A percentile compares a stretch with the other conserved stretches of the same genome.
Conservation (phyloP, 2,329 filamentous ascomycete species). For the Fusarium incarnatum region DNA sequence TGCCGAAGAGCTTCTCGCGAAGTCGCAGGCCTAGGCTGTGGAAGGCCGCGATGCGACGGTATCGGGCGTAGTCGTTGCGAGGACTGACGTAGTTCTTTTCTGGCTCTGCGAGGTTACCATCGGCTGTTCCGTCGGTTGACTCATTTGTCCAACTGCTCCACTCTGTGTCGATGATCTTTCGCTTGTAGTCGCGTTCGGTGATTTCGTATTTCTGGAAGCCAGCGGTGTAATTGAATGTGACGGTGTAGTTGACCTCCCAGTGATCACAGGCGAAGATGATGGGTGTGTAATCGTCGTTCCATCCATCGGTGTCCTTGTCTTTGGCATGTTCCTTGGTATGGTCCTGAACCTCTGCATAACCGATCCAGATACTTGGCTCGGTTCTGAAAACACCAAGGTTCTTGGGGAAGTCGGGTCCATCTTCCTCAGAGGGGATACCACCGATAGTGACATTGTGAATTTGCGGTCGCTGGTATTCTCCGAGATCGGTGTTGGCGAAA, state of each 20-base stretch:
- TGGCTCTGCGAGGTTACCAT: constrained; percentile 24
- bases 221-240: constrained; percentile 26
- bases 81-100: constrained; percentile 37
- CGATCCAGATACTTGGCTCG: constrained; percentile 38
- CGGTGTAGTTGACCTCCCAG: constrained; percentile 39
- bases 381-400: constrained; percentile 35
- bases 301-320: not conserved
- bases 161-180: constrained; percentile 37
- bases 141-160: constrained; percentile 1
- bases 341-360: constrained; percentile 28
- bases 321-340: constrained; percentile 3
- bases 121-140: constrained; percentile 25
- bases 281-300: constrained; percentile 30
- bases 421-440: not conserved
- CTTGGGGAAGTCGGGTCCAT: constrained; percentile 10
- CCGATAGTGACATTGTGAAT: constrained; percentile 5
- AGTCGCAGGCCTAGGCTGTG: constrained; percentile 28
- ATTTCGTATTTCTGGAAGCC: constrained; percentile 34
- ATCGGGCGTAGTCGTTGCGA: not conserved
- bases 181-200: constrained; percentile 15
- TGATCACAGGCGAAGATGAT: constrained; percentile 40
- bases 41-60: constrained; percentile 33
- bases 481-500: constrained; percentile 8
- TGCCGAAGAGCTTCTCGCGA: constrained; percentile 11
- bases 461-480: constrained; percentile 36